Evolutionary conservation across 345 rosid species (phyloP).

Genomic region (Populus euphratica): DNA sequence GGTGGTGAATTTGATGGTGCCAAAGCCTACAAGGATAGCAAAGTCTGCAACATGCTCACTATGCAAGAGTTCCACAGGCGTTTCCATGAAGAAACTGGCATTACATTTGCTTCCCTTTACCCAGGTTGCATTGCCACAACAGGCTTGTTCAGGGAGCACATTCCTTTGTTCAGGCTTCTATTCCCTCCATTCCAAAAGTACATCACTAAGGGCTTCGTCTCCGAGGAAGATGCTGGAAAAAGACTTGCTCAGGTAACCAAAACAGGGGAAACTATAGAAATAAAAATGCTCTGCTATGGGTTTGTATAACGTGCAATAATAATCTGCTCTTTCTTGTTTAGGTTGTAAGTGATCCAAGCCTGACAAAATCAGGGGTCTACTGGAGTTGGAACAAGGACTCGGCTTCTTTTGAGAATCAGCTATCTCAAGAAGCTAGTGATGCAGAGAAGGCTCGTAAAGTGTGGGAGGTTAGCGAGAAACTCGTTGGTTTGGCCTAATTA

Average conservation of each 20-base stretch:
- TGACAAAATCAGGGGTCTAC: slow-evolving; percentile 91
- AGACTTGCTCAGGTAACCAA: slow-evolving; percentile 81
- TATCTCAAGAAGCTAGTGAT: slow-evolving; percentile 90
- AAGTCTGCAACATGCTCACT: slow-evolving; percentile 93
- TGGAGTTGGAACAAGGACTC: slow-evolving; percentile 98
- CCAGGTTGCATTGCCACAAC: slow-evolving; percentile 99
- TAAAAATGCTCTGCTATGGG: not conserved
- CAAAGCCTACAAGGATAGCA: slow-evolving; percentile 97
- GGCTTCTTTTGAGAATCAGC: slow-evolving; percentile 89
- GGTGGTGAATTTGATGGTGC: slow-evolving; percentile 96
- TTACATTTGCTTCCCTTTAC: slow-evolving; percentile 85
- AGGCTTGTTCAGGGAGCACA: slow-evolving; percentile 94
- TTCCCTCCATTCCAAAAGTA: slow-evolving; percentile 98
- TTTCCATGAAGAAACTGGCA: slow-evolving; percentile 78
- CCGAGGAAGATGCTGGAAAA: slow-evolving; percentile 89
- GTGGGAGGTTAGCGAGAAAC: slow-evolving; percentile 97
- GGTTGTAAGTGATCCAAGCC: slow-evolving; percentile 82
- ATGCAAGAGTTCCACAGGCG: slow-evolving; percentile 98
- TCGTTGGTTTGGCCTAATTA: slow-evolving; percentile 70
- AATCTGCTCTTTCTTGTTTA: slow-evolving; percentile 22
- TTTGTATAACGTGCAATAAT: not conserved
- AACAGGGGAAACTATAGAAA: not conserved
- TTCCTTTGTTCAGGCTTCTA: slow-evolving; percentile 78
- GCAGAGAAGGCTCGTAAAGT: slow-evolving; percentile 80
- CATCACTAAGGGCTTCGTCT: slow-evolving; percentile 91